Conservation (phyloP, 345 rosid genomes). For the Cardamine occulta region DNA sequence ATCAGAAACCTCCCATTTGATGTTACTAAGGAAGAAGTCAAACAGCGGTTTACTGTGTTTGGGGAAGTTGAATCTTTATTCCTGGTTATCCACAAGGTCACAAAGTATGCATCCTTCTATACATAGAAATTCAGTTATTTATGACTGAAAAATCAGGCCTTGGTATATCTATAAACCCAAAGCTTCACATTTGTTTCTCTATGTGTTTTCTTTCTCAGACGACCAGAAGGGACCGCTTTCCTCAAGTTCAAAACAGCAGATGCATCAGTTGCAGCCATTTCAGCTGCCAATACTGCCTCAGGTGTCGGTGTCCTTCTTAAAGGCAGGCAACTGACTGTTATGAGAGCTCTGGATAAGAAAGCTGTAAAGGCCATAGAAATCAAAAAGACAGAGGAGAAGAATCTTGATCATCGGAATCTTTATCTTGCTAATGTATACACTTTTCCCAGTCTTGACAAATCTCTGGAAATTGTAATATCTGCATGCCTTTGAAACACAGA, state of each 20-base stretch:
- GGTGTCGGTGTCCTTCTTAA: constrained; percentile 75
- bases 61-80: constrained; percentile 74
- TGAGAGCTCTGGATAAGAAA: constrained; percentile 84
- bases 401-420: constrained; percentile 75
- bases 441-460: constrained; percentile 7
- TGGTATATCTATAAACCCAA: constrained; percentile 12
- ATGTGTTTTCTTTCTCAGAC: constrained; percentile 55
- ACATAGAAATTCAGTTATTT: constrained; percentile 1
- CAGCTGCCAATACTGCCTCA: constrained; percentile 67
- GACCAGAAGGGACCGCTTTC: constrained; percentile 90
- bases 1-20: constrained; percentile 90
- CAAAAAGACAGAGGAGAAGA: constrained; percentile 74
- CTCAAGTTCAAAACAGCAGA: constrained; percentile 80
- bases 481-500: constrained; percentile 1
- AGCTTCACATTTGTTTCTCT: constrained; percentile 10
- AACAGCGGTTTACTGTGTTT: constrained; percentile 70
- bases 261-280: constrained; percentile 69
- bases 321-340: constrained; percentile 76
- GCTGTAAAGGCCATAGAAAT: constrained; percentile 72
- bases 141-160: background rate
- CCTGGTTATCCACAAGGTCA: constrained; percentile 83
- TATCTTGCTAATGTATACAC: constrained; percentile 76
- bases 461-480: background rate
- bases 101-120: constrained; percentile 60
- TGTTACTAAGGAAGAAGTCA: constrained; percentile 67